Conservation (phyloP, 345 rosid species). For the Hibiscus syriacus region DNA sequence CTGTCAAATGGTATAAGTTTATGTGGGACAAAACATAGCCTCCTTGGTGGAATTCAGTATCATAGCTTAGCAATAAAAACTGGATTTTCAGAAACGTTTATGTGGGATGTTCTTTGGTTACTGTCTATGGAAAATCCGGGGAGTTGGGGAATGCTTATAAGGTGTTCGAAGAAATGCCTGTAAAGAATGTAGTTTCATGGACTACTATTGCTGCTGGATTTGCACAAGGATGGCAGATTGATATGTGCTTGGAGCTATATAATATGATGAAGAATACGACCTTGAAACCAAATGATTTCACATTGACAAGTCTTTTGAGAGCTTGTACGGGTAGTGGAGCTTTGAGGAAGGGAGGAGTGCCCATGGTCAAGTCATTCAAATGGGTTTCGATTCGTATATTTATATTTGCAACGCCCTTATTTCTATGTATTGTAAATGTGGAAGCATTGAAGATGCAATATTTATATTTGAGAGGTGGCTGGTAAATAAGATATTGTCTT, state of each 20-base stretch:
- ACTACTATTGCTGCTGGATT: constrained; percentile 70
- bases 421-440: constrained; percentile 84
- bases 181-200: too few species aligned
- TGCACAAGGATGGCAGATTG: constrained; percentile 64
- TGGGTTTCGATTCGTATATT: constrained; percentile 53
- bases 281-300: constrained; percentile 62
- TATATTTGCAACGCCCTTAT: constrained; percentile 67
- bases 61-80: constrained; percentile 49
- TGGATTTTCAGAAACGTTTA: constrained; percentile 54
- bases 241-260: constrained; percentile 50
- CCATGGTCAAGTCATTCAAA: constrained; percentile 56
- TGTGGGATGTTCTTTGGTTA: constrained; percentile 62
- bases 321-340: constrained; percentile 88
- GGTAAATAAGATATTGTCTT: constrained; percentile 57
- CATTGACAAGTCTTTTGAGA: constrained; percentile 61
- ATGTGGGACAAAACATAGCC: constrained; percentile 40
- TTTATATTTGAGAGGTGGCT: constrained; percentile 31
- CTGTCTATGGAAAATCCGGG: constrained; percentile 44
- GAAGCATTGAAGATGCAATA: constrained; percentile 44
- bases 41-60: constrained; percentile 44
- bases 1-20: constrained; percentile 55
- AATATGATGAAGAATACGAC: constrained; percentile 45
- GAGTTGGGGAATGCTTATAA: constrained; percentile 30
- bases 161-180: too few species aligned
- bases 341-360: constrained; percentile 65